phyloP scores from a whole-genome alignment of 2,329 filamentous ascomycete genomes.

The Epichloe coenophiala region DNA sequence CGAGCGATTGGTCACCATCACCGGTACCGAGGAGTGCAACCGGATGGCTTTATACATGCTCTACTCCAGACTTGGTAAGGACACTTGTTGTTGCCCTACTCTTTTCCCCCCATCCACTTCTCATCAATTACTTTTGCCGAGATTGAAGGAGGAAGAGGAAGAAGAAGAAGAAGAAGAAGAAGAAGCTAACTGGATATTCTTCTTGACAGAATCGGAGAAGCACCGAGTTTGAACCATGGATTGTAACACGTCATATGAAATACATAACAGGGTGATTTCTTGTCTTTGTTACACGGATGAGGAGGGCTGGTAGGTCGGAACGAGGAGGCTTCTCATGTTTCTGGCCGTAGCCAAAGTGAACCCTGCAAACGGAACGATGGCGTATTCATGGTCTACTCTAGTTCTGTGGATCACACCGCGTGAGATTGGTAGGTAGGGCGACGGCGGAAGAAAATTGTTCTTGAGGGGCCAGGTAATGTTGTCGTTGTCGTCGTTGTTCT shows the following conservation, averaged over 20 bases:
- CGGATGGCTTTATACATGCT: conserved; percentile 99
- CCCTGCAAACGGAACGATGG: background rate
- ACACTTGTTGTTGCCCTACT: background rate
- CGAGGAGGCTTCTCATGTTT: background rate
- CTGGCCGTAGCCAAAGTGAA: background rate
- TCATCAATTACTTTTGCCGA: background rate
- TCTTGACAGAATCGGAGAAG: conserved; percentile 29
- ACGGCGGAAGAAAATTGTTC: background rate
- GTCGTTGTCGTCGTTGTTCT: no score
- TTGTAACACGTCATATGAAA: background rate
- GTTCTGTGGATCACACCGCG: background rate
- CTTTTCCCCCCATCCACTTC: background rate
- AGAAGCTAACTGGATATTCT: background rate
- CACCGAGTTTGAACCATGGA: conserved; percentile 23
- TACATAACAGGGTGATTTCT: background rate
- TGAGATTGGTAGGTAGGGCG: background rate
- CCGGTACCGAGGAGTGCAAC: conserved; percentile 95
- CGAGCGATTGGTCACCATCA: conserved; percentile 92
- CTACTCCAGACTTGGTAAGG: conserved; percentile 82
- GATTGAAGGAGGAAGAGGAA: background rate
- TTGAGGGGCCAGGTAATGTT: no score
- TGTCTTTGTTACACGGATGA: background rate
- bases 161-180: background rate
- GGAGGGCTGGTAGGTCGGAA: background rate
- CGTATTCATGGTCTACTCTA: background rate